Percentiles rank a stretch among this genome's conserved stretches.
Evolutionary conservation across 495 filamentous ascomycete species (phyloP).

Genomic region (Pyronema domesticum): DNA sequence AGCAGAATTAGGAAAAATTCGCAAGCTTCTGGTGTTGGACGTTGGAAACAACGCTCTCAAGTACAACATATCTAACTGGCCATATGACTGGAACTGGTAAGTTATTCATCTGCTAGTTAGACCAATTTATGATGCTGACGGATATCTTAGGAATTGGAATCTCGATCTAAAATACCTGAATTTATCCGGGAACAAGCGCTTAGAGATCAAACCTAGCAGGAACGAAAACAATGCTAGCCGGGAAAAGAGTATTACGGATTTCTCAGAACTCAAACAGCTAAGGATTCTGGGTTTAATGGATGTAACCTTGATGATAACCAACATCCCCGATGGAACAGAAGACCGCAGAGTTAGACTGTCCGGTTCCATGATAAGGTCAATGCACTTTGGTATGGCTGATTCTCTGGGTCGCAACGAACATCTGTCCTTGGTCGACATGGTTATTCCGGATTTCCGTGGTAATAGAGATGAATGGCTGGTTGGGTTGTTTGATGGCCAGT

Average conservation of each 20-base stretch:
- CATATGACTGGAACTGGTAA: constrained; percentile 97
- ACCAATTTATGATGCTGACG: not conserved
- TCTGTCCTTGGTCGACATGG: constrained; percentile 91
- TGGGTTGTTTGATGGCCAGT: constrained; percentile 88
- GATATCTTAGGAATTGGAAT: constrained; percentile 52
- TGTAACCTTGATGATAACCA: constrained; percentile 82
- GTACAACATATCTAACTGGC: constrained; percentile 98
- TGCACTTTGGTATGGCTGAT: constrained; percentile 96
- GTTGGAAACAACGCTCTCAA: constrained; percentile 93
- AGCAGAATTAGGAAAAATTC: constrained; percentile 84
- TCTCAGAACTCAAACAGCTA: constrained; percentile 68
- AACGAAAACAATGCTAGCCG: constrained; percentile 32
- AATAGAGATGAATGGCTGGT: constrained; percentile 76
- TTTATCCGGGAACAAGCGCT: constrained; percentile 85
- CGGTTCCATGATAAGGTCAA: constrained; percentile 67
- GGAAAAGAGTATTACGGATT: constrained; percentile 72
- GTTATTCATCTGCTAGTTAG: not conserved
- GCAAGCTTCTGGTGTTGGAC: constrained; percentile 76
- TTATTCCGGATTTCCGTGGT: constrained; percentile 82
- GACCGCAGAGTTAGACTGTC: constrained; percentile 90
- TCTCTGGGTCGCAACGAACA: constrained; percentile 86
- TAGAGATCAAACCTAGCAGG: constrained; percentile 83
- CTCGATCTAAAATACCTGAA: constrained; percentile 87
- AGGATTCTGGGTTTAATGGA: constrained; percentile 91
- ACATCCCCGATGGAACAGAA: constrained; percentile 83